phyloP scores from a whole-genome alignment of 2,329 filamentous ascomycete genomes.

The Beauveria sp. region DNA sequence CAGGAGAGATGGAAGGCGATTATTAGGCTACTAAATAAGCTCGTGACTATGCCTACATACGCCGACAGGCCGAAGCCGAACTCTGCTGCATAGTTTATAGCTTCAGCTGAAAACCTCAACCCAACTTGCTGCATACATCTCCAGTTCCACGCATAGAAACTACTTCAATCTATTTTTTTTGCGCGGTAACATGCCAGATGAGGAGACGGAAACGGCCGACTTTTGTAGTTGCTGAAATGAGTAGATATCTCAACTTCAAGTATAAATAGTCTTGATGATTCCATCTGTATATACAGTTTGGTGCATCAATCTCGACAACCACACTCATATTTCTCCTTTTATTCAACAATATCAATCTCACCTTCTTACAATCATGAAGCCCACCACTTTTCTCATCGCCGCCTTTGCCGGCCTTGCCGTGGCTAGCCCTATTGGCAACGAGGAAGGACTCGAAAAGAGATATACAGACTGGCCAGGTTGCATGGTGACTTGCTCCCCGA shows the following conservation, averaged over 20 bases:
- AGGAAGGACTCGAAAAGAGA: slow-evolving; percentile 11
- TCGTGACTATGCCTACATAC: not conserved
- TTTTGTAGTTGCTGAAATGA: not conserved
- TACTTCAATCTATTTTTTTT: not conserved
- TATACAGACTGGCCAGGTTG: slow-evolving; percentile 9
- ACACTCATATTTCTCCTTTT: not conserved
- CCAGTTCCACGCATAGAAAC: not conserved
- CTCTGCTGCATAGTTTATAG: not conserved
- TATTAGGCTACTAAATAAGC: not conserved
- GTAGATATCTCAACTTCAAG: not conserved
- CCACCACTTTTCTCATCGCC: slow-evolving; percentile 5
- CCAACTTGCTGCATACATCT: not conserved
- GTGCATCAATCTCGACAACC: not conserved
- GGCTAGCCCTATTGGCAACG: slow-evolving; percentile 3
- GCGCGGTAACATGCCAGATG: not conserved
- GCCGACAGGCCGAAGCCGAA: not conserved
- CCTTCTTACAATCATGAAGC: slow-evolving; percentile 7
- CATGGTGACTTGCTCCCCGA: not conserved
- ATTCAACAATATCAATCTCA: not conserved
- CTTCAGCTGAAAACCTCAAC: slow-evolving; percentile 2
- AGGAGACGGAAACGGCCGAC: not conserved
- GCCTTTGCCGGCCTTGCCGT: slow-evolving; percentile 3
- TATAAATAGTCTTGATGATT: not conserved
- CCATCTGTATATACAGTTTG: not conserved
- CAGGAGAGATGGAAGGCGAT: not conserved